Base-by-base conservation (phyloP, 768 basidiomycete genomes). In the Naganishia antarctica region DNA sequence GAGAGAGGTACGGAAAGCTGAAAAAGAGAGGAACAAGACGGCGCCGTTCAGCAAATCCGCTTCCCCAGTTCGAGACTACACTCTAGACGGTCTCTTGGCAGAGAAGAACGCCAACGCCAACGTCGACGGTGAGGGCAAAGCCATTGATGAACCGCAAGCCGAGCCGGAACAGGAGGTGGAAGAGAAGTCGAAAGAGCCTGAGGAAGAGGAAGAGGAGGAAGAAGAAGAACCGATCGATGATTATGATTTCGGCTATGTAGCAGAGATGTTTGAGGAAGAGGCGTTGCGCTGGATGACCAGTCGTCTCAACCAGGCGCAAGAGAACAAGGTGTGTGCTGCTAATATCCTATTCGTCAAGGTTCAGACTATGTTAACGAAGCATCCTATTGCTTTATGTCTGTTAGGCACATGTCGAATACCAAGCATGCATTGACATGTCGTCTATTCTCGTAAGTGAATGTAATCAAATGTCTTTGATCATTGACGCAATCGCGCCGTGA, bases 401-500 rank as follows among this genome's bases (percentile, higher is more conserved):
- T 21, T 9, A 63, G 40, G 62, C 68, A 69, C 50, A 53, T 26
- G 89, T 85, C 28, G 93, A 96, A 74, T 81, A 98, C 28, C 91
- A 97, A 77, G 90, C 91, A 32, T 91, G 91, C 32, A 85, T 96
- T 72, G 90, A 94, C 72, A 57, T 57, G 53, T 57, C 53, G 21
- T 57, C 94, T 91, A 75, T 84, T 98, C 69, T 92, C 91, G 21
- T 92, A 96, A 71, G 82, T 98, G 61, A n/a, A n/a, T n/a, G n/a
- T n/a, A n/a, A n/a, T n/a, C n/a, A n/a, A n/a, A n/a, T n/a, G n/a
- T n/a, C n/a, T n/a, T n/a, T n/a, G n/a, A n/a, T n/a, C n/a, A n/a
- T n/a, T n/a, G n/a, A n/a, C n/a, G n/a, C n/a, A n/a, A n/a, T n/a
- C n/a, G n/a, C n/a, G n/a, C n/a, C n/a, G n/a, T n/a, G n/a, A n/a